Evolutionary conservation across 768 basidiomycete genomes (phyloP).

Genomic region (Lactarius trivialis): DNA sequence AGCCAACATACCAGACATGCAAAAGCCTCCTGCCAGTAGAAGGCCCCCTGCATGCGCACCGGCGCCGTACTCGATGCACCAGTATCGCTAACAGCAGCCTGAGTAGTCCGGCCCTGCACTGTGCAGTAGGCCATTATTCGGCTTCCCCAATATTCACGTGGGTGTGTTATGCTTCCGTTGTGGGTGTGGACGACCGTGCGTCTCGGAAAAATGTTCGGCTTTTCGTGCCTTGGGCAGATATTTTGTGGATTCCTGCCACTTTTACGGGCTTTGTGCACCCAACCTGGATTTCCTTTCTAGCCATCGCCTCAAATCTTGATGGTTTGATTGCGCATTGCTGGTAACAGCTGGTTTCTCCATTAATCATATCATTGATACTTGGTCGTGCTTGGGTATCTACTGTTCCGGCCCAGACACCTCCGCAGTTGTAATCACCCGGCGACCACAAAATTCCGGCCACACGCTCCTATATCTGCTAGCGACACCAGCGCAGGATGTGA

Average conservation of each 20-base stretch:
- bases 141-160: background rate
- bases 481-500: background rate
- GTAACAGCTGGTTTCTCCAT: background rate
- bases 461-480: background rate
- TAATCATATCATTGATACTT: background rate
- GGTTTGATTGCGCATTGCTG: background rate
- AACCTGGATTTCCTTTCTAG: background rate
- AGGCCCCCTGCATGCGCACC: background rate
- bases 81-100: background rate
- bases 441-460: conserved; percentile 3
- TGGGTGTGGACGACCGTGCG: background rate
- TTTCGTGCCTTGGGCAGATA: background rate
- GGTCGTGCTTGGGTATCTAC: background rate
- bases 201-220: background rate
- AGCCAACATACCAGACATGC: background rate
- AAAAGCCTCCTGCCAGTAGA: background rate
- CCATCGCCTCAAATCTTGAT: background rate
- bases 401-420: background rate
- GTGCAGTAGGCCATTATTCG: background rate
- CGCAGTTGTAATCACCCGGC: background rate
- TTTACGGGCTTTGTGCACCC: background rate
- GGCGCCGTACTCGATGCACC: background rate
- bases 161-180: background rate
- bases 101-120: background rate
- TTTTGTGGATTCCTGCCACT: background rate